A percentile compares a stretch with the other conserved stretches of the same genome.
These are phyloP conservation scores for Xanthoparmelia taractica DNA, from an alignment of 495 filamentous ascomycete species.

Conservation along the genomic window DNA sequence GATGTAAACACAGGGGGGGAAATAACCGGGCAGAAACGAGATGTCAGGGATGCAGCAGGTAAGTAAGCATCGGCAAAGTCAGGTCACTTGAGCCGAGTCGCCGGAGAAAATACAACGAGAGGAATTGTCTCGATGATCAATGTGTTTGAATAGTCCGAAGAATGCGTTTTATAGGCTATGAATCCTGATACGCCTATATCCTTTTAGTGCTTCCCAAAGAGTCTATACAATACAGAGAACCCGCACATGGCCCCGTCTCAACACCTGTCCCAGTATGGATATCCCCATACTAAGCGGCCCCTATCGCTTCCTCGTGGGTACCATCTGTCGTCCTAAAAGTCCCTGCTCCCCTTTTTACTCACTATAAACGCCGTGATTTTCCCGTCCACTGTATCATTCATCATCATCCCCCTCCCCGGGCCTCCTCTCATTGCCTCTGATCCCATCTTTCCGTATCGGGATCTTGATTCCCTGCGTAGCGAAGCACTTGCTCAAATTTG, in stretches of 20 bases:
- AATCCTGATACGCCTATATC: no score
- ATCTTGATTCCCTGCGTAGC: slow-evolving; percentile 96
- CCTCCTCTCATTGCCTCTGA: slow-evolving; percentile 51
- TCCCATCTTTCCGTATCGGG: slow-evolving; percentile 80
- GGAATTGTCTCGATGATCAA: no score
- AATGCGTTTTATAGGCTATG: no score
- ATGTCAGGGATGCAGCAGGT: no score
- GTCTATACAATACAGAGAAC: not conserved
- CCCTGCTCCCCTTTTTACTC: not conserved
- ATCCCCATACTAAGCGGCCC: not conserved
- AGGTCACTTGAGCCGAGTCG: no score
- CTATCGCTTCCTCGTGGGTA: not conserved
- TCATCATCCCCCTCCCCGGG: slow-evolving; percentile 55
- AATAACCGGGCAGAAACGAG: no score
- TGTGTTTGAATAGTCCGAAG: no score
- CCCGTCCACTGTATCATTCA: not conserved
- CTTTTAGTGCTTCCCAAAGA: not conserved
- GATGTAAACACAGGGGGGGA: no score
- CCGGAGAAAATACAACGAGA: no score
- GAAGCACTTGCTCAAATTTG: slow-evolving; percentile 86
- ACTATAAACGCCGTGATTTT: not conserved
- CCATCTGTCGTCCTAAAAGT: not conserved
- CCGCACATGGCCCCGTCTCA: not conserved
- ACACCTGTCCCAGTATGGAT: not conserved
- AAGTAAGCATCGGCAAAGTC: no score